Base-by-base conservation (phyloP, 208 protist genomes). In the Wallacemonas sp. region DNA sequence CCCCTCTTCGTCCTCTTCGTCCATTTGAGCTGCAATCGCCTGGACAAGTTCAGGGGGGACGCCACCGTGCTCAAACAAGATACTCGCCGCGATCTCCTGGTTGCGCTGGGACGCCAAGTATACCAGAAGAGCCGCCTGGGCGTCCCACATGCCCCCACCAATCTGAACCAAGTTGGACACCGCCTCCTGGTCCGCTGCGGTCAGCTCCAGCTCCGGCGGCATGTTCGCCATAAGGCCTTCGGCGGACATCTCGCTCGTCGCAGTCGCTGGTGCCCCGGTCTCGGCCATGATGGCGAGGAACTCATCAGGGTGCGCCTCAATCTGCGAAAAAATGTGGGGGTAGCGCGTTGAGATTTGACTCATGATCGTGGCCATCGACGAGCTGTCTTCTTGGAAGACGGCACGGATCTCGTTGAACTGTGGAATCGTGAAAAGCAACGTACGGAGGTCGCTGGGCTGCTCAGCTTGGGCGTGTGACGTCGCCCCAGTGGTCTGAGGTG, bases 61-160 rank as follows among this genome's bases (percentile, higher is more conserved):
- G 21, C 85, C 85, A 2, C 82, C 82, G 66, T 88, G 68, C 65
- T 87, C 82, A 26, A 93, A 84, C 61, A 96, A 76, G 21, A 96
- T 60, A 52, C 83, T 87, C 38, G 87, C 90, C 26, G 90, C 90
- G 41, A 88, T 61, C 56, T 96, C 85, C 36, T 93, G 79, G 55
- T 90, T 90, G 41, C 76, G 71, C 58, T 84, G 74, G 14, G 77
- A 80, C 0, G 80, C 82, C 32, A 88, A 58, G 61, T 94, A 96
- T 5, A 92, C 90, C 30, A 92, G 57, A 56, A 83, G 56, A 3
- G 88, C 90, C 21, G 79, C 78, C 68, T 80, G 70, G 43, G 80
- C 75, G 65, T 82, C 85, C 90, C 90, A 96, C 74, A 83, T 73
- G 26, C 90, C 90, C 27, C 79, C 87, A 21, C 90, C 90, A 1